These are phyloP conservation scores for Epithele typhae DNA, from an alignment of 768 basidiomycete genomes.

Conservation along the genomic window DNA sequence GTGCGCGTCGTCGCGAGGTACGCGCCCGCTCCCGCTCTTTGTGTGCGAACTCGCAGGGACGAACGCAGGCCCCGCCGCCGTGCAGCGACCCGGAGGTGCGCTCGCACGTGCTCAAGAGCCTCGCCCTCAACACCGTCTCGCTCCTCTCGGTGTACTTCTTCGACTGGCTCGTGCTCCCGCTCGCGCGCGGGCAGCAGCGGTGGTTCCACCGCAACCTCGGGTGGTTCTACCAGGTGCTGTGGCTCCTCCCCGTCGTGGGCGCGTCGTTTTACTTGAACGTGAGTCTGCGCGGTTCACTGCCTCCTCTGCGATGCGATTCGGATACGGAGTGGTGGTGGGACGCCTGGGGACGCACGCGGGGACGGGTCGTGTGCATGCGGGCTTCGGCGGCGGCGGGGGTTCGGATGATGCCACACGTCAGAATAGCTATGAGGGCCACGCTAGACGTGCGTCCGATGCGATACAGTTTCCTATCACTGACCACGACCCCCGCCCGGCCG, in stretches of 20 bases:
- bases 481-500: too few species aligned
- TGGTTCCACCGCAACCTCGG: conserved; percentile 73
- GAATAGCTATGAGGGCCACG: too few species aligned
- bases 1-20: conserved; percentile 56
- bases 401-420: too few species aligned
- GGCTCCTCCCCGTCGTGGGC: conserved; percentile 76
- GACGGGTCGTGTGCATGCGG: too few species aligned
- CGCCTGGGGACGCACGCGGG: too few species aligned
- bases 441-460: conserved; percentile 1
- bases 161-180: conserved; percentile 64
- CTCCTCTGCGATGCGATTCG: too few species aligned
- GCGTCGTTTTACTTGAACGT: conserved; percentile 82
- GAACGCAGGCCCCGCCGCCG: neutral
- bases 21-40: conserved; percentile 12
- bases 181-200: conserved; percentile 53
- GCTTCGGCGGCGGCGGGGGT: too few species aligned
- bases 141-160: conserved; percentile 73
- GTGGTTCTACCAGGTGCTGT: conserved; percentile 72
- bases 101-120: conserved; percentile 67
- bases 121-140: conserved; percentile 68
- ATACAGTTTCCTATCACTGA: neutral
- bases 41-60: too few species aligned
- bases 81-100: conserved; percentile 73
- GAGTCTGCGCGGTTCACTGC: conserved; percentile 23
- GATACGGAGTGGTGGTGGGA: too few species aligned